Evolutionary conservation across 73 alveolate genomes (phyloP).

Genomic region (Stentor roeselii): DNA sequence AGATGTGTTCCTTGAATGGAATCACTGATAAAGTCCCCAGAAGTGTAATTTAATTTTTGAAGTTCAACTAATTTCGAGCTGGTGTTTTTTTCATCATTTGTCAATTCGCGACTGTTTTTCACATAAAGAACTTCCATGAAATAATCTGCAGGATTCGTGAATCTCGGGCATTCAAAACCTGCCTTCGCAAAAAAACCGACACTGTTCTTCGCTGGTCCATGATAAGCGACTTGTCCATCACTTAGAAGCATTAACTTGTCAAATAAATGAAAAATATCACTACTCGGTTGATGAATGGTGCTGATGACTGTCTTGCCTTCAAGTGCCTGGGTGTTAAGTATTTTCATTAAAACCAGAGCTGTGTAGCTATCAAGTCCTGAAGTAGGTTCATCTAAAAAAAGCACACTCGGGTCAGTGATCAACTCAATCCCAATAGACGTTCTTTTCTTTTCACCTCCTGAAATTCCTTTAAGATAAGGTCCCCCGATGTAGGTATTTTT

Average conservation of each 20-base stretch:
- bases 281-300: slow-evolving; percentile 52
- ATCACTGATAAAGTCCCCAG: not conserved
- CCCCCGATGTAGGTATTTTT: slow-evolving; percentile 25
- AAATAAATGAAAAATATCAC: slow-evolving; percentile 38
- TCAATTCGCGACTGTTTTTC: not conserved
- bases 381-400: slow-evolving; percentile 28
- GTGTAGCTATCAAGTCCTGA: slow-evolving; percentile 34
- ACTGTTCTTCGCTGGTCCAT: slow-evolving; percentile 29
- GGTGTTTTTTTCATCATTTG: not conserved
- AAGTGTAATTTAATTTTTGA: not conserved
- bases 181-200: slow-evolving; percentile 6
- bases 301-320: slow-evolving; percentile 42
- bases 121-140: slow-evolving; percentile 35
- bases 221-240: slow-evolving; percentile 38
- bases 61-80: not conserved
- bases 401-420: slow-evolving; percentile 11
- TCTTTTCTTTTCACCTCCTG: slow-evolving; percentile 11
- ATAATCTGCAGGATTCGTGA: slow-evolving; percentile 65
- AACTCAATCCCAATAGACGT: slow-evolving; percentile 16
- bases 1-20: not conserved
- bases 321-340: slow-evolving; percentile 33
- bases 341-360: slow-evolving; percentile 30
- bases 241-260: slow-evolving; percentile 35
- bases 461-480: not conserved
- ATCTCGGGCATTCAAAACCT: slow-evolving; percentile 51